Base-by-base conservation (phyloP, 208 protist species). In the Acanthamoeba castellanii region DNA sequence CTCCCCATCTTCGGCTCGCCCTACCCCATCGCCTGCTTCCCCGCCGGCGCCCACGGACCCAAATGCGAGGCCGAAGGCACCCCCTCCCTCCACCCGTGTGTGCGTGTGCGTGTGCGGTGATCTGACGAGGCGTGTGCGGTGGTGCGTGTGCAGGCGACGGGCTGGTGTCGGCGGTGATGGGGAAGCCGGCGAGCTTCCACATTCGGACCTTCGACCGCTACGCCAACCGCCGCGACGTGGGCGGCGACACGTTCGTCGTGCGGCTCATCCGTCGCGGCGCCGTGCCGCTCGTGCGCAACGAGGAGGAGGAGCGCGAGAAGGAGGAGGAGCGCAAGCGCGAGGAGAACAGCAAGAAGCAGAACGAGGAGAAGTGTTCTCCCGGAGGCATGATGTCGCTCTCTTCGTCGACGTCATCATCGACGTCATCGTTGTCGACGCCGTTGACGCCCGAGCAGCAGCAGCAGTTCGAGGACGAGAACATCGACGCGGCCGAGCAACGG, bases 231-330 rank as follows among this genome's bases (percentile, higher is more conserved):
- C 47, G 82, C 52, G 82, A 89, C 50, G 55, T 66, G 14, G 82
- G 82, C 25, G 82, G 82, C n/a, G 82, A 89, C 55, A 57, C 47
- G 30, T 89, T 89, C 59, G 50, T 66, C 27, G 82, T 89, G n/a
- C 82, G 82, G 11, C 4, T 89, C 52, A 89, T 89, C 55, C 25
- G 34, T 1, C 82, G 82, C 8, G 82, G 82, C 25, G 7, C 42
- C 55, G 82, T 89, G 7, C 7, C 7, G 47, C 55, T 89, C 30
- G 82, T 89, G 30, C 47, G 55, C 7, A 89, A 89, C 22, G 42
- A 89, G 34, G 82, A 89, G 82, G 82, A 89, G 0, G 52, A 89
- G 50, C 82, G 55, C 30, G 52, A 57, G 30, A 89, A 89, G 82
- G 55, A 89, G 22, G 82, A 89, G 30, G 82, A 89, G 55, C 55